Conservation (phyloP, 225 moss, liverwort and hornwort species). For the Pleurozium schreberi region DNA sequence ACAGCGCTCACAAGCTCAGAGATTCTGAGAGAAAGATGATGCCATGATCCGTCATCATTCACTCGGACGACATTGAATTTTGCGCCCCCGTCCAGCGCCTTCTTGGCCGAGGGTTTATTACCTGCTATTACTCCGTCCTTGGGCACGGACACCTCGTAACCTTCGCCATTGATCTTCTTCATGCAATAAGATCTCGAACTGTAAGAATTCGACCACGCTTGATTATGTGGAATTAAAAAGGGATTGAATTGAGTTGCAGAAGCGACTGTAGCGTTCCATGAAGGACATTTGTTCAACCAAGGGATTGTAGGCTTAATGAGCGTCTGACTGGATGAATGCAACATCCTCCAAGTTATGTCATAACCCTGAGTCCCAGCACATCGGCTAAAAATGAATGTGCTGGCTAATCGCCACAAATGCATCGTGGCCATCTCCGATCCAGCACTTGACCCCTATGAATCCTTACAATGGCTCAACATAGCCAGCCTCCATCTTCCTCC, state of each 20-base stretch:
- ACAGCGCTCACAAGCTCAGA: constrained; percentile 40
- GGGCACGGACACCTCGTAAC: constrained; percentile 10
- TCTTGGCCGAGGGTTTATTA: constrained; percentile 5
- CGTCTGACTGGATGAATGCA: neutral
- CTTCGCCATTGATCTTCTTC: neutral
- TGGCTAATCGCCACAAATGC: constrained; percentile 9
- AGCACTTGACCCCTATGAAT: neutral
- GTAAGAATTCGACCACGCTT: neutral
- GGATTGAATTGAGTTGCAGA: neutral
- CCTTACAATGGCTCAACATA: neutral
- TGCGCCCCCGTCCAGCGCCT: constrained; percentile 38
- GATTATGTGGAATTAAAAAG: neutral
- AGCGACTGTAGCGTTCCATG: neutral
- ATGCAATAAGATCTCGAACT: neutral
- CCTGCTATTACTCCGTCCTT: neutral
- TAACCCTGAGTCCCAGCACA: neutral
- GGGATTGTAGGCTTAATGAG: neutral
- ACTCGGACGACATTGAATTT: constrained; percentile 59
- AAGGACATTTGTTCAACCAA: neutral
- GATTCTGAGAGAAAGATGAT: constrained; percentile 44
- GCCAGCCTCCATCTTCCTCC: neutral
- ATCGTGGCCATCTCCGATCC: constrained; percentile 11
- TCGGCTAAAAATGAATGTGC: neutral
- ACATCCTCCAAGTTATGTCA: neutral
- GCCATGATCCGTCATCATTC: constrained; percentile 46